These are phyloP conservation scores for Tillandsia leiboldiana DNA, from an alignment of 176 grass and related monocot species.

Conservation along the genomic window DNA sequence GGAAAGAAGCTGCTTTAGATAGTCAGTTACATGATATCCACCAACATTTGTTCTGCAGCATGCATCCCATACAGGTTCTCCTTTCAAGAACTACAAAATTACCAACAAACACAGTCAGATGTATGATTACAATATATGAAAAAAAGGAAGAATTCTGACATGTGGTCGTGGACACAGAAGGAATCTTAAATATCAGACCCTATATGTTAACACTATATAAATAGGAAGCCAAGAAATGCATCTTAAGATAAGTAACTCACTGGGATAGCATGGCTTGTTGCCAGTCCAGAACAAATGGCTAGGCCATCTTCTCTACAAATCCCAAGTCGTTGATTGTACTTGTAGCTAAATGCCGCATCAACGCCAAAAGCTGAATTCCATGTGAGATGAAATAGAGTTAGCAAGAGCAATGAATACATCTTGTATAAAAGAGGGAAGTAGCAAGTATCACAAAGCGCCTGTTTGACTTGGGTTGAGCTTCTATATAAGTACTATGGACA, in stretches of 20 bases:
- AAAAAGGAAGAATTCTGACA: neutral
- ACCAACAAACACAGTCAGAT: neutral
- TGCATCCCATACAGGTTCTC: slow-evolving; percentile 72
- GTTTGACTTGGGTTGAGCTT: too few relatives aligned
- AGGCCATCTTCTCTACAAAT: slow-evolving; percentile 91
- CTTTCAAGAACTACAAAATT: slow-evolving; percentile 66
- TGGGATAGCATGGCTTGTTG: slow-evolving; percentile 80
- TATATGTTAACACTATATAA: too few relatives aligned
- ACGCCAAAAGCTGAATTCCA: slow-evolving; percentile 76
- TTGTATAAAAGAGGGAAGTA: neutral
- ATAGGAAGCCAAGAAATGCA: slow-evolving; percentile 13
- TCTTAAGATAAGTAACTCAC: slow-evolving; percentile 45
- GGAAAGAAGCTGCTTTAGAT: slow-evolving; percentile 94
- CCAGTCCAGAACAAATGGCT: slow-evolving; percentile 62
- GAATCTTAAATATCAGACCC: too few relatives aligned
- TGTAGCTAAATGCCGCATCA: slow-evolving; percentile 80
- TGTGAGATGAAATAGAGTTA: slow-evolving; percentile 8
- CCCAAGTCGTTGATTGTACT: slow-evolving; percentile 87
- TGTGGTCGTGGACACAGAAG: too few relatives aligned
- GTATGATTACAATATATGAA: neutral
- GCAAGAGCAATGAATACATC: neutral
- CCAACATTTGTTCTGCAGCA: slow-evolving; percentile 86
- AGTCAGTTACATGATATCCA: slow-evolving; percentile 83
- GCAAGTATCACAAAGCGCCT: neutral
- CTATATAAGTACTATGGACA: too few relatives aligned